Evolutionary conservation across 192 early-diverging fungal species (phyloP), one percentile per base, ranked within the genome.

Genomic region (Podila horticola): DNA sequence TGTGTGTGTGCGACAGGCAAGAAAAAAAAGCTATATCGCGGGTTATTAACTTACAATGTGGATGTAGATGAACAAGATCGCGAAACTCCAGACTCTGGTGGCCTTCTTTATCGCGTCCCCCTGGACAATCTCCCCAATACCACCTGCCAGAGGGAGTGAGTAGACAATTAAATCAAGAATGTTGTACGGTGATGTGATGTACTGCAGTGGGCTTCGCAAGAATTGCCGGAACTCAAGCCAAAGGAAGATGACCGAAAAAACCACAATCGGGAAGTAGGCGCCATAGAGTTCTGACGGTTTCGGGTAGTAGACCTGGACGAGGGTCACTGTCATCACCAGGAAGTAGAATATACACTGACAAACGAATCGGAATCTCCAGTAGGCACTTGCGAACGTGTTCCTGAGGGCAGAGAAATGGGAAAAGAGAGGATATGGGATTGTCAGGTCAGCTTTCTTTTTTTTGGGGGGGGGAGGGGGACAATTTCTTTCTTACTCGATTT

Each of bases 321-420:
- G 30, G 10, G 67, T 62, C 4, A 60, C 58, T 1, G 49, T 52
- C 29, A 62, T 15, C 12, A 76, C 58, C 30, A 75, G 24, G 20
- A 51, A 17, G 38, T 75, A 75, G 52, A 38, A 69, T 10, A 49
- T 0, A 29, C 66, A 75, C 17, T 75, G 66, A 51, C 63, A 64
- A 22, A 68, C 6, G 29, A 75, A 71, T 6, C 75, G 75, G n/a
- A 63, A 22, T 13, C 51, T 17, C 75, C 75, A 79, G 51, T 71
- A 79, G 22, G 29, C 45, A 57, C 50, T 71, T 10, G 69, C 75
- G 10, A 79, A 66, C 6, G 69, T 79, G 57, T 76, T 76, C 74
- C 74, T 75, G 61, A 24, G 15, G 38, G 34, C 31, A 28, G 5
- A 30, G 29, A 28, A 9, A 48, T 1, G 19, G 29, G 19, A 7